phyloP scores from a whole-genome alignment of 176 grass and related monocot species.

The Triticum aestivum region IWGSC_CS_RefSeq_v2.1 NC_057802.1:85440230-85440729 shows the following conservation, averaged over 20 bases:
- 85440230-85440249: constrained; percentile 11
- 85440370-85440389: neutral
- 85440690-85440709: neutral
- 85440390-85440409: neutral
- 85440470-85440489: constrained; percentile 27
- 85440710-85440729: neutral
- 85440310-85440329: neutral
- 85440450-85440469: constrained; percentile 34
- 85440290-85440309: neutral
- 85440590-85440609: neutral
- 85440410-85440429: constrained; percentile 28
- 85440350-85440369: neutral
- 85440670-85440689: neutral
- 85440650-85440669: neutral
- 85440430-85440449: constrained; percentile 24
- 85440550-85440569: constrained; percentile 15
- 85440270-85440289: neutral
- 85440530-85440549: constrained; percentile 36
- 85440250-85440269: constrained; percentile 27
- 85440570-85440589: neutral
- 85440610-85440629: neutral
- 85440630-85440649: neutral
- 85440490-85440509: neutral
- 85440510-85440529: constrained; percentile 30
- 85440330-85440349: neutral